Evolutionary conservation across 371 early-diverging fungal species (phyloP).

Genomic region (Mortierella sp.): DNA sequence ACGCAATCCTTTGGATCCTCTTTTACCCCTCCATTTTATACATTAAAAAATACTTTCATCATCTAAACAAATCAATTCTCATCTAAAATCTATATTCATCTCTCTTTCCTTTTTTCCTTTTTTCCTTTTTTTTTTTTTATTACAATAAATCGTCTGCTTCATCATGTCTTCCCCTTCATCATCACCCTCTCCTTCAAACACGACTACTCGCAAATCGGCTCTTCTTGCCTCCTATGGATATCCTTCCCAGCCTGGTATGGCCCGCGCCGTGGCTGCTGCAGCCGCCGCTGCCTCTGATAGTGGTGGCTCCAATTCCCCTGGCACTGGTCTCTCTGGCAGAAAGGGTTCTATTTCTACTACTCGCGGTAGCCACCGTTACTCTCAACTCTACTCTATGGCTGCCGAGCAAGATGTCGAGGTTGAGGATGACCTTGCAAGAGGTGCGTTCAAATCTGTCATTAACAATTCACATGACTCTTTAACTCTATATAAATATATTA

Average conservation of each 20-base stretch:
- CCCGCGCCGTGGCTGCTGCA: constrained; percentile 50
- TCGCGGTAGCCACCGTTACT: constrained; percentile 73
- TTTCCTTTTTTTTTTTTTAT: background rate
- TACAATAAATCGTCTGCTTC: too few relatives aligned
- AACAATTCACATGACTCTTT: too few relatives aligned
- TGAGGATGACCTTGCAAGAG: constrained; percentile 90
- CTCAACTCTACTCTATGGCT: constrained; percentile 94
- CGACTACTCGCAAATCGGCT: constrained; percentile 49
- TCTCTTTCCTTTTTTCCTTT: background rate
- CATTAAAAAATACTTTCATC: too few relatives aligned
- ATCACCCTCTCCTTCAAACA: constrained; percentile 43
- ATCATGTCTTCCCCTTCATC: constrained; percentile 32
- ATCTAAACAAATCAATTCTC: too few relatives aligned
- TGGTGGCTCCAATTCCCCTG: constrained; percentile 29
- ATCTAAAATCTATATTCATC: too few relatives aligned
- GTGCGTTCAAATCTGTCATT: constrained; percentile 59
- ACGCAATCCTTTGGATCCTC: too few relatives aligned
- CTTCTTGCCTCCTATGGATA: constrained; percentile 55
- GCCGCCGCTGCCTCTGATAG: constrained; percentile 41
- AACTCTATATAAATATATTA: background rate
- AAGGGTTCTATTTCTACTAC: constrained; percentile 57
- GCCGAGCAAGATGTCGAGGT: constrained; percentile 95
- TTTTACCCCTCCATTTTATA: too few relatives aligned
- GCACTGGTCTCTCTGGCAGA: constrained; percentile 30
- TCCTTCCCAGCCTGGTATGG: constrained; percentile 55